Evolutionary conservation across 2,329 filamentous ascomycete species (phyloP), one percentile per base, ranked within the genome.

Genomic region (Bipolaris victoriae): DNA sequence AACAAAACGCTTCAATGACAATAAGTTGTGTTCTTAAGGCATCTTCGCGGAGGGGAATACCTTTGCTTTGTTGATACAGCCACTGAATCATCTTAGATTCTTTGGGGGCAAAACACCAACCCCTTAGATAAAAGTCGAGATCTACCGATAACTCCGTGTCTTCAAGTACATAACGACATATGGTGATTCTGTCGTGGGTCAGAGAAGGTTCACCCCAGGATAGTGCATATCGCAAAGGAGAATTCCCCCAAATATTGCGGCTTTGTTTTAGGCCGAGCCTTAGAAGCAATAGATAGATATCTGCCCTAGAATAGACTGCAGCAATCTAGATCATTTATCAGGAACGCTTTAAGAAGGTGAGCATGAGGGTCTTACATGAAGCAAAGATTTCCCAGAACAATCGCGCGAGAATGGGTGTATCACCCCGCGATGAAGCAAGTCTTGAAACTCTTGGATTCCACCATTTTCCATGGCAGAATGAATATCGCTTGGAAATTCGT

Each of bases 391-490:
- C 3, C 46, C 46, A 7, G 5, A 0, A 10, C 1, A 3, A 37
- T 49, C 7, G 7, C 3, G 46, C 2, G 18, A 11, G 46, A 49
- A 49, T 37, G 46, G 46, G 22, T 49, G 46, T 3, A 49, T 20
- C 16, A 26, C 35, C 13, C 35, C 35, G 2, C 20, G 35, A 29
- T 4, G 18, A 37, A 49, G 20, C 33, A 49, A 13, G 13, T 26
- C 15, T 15, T 29, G 46, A n/a, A 49, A 39, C 16, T 37, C 22
- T 24, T 29, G 33, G 6, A 16, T 24, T 26, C 13, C 20, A 9
- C 20, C 46, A 3, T 7, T 16, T 1, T 7, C 0, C 2, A 49
- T 1, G 5, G 7, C 13, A 18, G 3, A 1, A 0, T 16, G 0
- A 15, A 49, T 10, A 18, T 37, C 20, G 5, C 18, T 7, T 3